Percentiles rank a stretch among this genome's conserved stretches.
Evolutionary conservation across 1,139 yeast species (phyloP).

Genomic region (Saccharomyces hybrid): DNA sequence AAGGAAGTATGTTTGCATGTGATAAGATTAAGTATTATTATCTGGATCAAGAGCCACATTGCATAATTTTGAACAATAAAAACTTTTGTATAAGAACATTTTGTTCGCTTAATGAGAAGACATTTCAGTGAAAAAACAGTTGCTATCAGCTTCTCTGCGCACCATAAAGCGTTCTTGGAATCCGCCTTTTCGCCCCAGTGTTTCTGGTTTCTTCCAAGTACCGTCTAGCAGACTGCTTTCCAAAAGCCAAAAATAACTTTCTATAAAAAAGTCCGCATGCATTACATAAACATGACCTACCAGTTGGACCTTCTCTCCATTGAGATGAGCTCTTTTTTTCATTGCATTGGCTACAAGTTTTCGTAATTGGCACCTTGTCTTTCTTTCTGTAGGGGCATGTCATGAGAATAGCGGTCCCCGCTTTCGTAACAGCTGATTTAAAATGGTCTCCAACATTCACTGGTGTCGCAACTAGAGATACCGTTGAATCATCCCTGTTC

Average conservation of each 20-base stretch:
- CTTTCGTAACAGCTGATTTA: too few species aligned
- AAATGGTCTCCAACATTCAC: too few species aligned
- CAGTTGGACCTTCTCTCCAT: slow-evolving; percentile 88
- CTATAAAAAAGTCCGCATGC: slow-evolving; percentile 72
- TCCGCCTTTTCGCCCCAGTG: not conserved
- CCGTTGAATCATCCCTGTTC: not conserved
- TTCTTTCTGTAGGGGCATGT: not conserved
- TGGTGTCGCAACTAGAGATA: too few species aligned
- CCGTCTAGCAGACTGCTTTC: not conserved
- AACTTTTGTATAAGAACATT: too few species aligned
- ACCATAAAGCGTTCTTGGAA: not conserved
- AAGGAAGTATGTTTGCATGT: too few species aligned
- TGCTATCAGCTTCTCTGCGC: not conserved
- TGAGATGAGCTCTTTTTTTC: slow-evolving; percentile 49
- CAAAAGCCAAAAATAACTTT: slow-evolving; percentile 8
- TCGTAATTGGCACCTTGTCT: not conserved
- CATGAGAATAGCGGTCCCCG: not conserved
- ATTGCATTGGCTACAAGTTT: not conserved
- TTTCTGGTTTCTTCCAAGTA: not conserved
- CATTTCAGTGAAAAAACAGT: not conserved
- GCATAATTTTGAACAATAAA: too few species aligned
- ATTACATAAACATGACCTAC: slow-evolving; percentile 81
- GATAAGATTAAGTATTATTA: too few species aligned
- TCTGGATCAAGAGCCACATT: too few species aligned
- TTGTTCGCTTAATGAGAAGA: too few species aligned